These are phyloP conservation scores for Juncus effusus DNA, from an alignment of 176 grass and related monocot species.

Conservation along the genomic window DNA sequence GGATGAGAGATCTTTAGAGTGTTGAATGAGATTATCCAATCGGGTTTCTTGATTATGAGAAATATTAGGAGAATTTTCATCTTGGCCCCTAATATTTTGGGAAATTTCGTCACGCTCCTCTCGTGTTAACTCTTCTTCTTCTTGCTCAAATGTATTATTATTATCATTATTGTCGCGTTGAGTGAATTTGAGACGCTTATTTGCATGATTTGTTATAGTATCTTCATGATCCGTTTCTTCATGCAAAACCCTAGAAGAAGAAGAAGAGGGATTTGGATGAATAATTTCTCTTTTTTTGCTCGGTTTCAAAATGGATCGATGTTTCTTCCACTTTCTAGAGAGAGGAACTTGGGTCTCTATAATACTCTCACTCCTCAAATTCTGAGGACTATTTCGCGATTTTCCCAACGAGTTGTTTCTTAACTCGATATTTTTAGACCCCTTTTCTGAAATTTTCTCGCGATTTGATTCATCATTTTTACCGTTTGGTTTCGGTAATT, in stretches of 20 bases:
- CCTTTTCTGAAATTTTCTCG: not conserved
- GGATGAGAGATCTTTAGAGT: not conserved
- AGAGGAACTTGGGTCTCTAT: not conserved
- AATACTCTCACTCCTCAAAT: too few species aligned
- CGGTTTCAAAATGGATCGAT: slow-evolving; percentile 52
- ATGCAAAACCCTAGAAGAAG: slow-evolving; percentile 24
- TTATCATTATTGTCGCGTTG: not conserved
- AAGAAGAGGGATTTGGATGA: slow-evolving; percentile 32
- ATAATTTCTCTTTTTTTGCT: slow-evolving; percentile 23
- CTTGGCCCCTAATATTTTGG: slow-evolving; percentile 28
- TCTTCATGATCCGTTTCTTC: slow-evolving; percentile 28
- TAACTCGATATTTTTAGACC: not conserved
- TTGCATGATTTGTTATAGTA: slow-evolving; percentile 32
- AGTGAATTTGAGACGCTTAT: slow-evolving; percentile 34
- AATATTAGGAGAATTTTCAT: slow-evolving; percentile 3
- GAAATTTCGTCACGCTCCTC: slow-evolving; percentile 39
- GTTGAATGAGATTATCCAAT: slow-evolving; percentile 3
- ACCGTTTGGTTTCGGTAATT: slow-evolving; percentile 46
- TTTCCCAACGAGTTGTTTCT: not conserved
- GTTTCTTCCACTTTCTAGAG: slow-evolving; percentile 58
- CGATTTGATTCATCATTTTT: not conserved
- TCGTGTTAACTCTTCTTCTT: slow-evolving; percentile 31
- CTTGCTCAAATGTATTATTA: too few species aligned
- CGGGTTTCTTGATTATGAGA: not conserved
- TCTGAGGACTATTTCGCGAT: slow-evolving; percentile 1